Conservation (phyloP, 208 protist species). For the Crithidia brevicula region DNA sequence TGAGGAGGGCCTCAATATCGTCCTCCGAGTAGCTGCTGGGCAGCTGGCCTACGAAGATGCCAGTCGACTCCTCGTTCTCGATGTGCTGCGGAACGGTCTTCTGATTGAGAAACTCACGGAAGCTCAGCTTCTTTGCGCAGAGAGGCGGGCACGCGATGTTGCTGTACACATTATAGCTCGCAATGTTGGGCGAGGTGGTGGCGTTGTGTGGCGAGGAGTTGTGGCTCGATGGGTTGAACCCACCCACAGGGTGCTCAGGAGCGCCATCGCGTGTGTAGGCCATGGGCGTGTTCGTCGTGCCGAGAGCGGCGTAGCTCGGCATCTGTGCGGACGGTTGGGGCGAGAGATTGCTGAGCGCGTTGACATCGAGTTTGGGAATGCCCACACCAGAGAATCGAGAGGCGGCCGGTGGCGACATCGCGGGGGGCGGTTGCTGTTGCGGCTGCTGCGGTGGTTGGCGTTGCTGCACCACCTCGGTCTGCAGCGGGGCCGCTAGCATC, state of each 20-base stretch:
- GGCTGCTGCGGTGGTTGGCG: not conserved
- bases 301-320: not conserved
- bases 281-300: constrained; percentile 13
- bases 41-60: constrained; percentile 84
- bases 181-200: constrained; percentile 8
- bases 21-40: constrained; percentile 76
- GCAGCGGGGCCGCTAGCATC: not conserved
- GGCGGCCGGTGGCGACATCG: not conserved
- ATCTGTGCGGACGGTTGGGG: not conserved
- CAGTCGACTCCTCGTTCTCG: constrained; percentile 51
- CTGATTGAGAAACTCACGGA: constrained; percentile 53
- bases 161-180: constrained; percentile 54
- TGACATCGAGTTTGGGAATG: constrained; percentile 29
- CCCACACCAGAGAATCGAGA: constrained; percentile 1
- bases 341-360: constrained; percentile 12
- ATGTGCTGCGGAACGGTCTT: constrained; percentile 40
- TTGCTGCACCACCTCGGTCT: not conserved
- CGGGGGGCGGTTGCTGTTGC: not conserved
- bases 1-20: constrained; percentile 73
- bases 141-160: constrained; percentile 44
- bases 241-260: not conserved
- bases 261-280: constrained; percentile 18
- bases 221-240: constrained; percentile 4
- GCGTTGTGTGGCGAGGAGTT: constrained; percentile 31
- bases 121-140: constrained; percentile 50